Base-by-base conservation (phyloP, 176 grass and related monocot species). In the Melocanna baccifera region DNA sequence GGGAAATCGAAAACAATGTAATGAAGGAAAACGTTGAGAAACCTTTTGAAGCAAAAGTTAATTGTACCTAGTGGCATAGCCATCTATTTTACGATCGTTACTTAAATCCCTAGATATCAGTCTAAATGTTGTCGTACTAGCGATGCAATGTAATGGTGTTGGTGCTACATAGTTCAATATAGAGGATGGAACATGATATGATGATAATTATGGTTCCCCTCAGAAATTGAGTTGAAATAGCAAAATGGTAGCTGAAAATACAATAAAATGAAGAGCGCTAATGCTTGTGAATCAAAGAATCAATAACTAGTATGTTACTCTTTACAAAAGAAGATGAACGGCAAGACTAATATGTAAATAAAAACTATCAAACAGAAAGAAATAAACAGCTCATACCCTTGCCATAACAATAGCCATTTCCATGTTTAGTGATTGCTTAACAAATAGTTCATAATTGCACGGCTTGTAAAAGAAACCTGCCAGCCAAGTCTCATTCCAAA, bases 321-420 rank as follows among this genome's bases (percentile, higher is more conserved):
- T 52, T 57, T 32, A 42, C 32, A 40, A 15, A 64, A 73, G 52
- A 8, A 72, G 34, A 76, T 70, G 22, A 39, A 34, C 39, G 15
- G 69, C 56, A 87, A 39, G 36, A 59, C 66, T 83, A 39, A 34
- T 48, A 78, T 55, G 34, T 28, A 63, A 56, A 62, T 7, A 19
- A 18, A 58, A 66, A 79, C 25, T 75, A 84, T 36, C 12, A 62
- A 20, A 59, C 52, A 82, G 37, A 67, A 5, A 62, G 84, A 30
- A 59, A 12, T 20, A 25, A 71, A 82, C 46, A 65, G 4, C 22
- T 66, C 92, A 83, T 92, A 98, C 96, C 91, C 80, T 92, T 91
- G 96, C 96, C 96, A 98, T 92, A 87, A 95, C 61, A 81, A 98
- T 98, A 84, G 96, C 91, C 96, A 98, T 98, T 88, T 98, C 96